Base-by-base conservation (phyloP, 306 rosid species). In the Senna tora region DNA sequence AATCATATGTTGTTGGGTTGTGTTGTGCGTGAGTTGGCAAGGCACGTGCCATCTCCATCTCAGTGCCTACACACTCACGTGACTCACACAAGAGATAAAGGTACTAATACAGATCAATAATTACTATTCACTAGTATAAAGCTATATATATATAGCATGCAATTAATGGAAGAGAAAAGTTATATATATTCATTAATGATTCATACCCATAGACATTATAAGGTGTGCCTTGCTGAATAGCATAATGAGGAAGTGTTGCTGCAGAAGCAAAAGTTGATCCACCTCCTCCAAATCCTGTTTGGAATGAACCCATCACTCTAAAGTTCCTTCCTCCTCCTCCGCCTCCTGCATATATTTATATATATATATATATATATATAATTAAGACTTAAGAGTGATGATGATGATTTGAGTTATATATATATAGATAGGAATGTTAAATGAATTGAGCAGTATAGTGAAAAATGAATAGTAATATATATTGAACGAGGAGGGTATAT, bases 211-310 rank as follows among this genome's bases (percentile, higher is more conserved):
- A 91, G 67, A 89, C 54, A 85, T 91, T 91, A 72, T 91, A 91
- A 70, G 97, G 97, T 63, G 87, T 85, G 71, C 97, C 97, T 87
- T 88, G 97, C 76, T 87, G 97, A 86, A 88, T 82, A 63, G 97
- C 97, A 88, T 91, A 91, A 87, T 88, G 97, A 87, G 98, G 96
- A 78, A 91, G 92, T 84, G 96, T 81, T 72, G 99, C 69, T 56
- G 97, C 84, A 51, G 96, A 90, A 70, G 91, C 84, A 85, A 89
- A 89, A 74, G 92, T 87, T 30, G 96, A 71, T 77, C 89, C 92
- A 55, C 81, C 95, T 79, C 85, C 83, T 76, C 93, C 97, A 74
- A 88, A 85, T 41, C 98, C 98, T 67, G 91, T 90, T 86, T 88
- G 98, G 77, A 82, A 87, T 42, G 91, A 80, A 52, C 97, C 88